Evolutionary conservation across 169 alveolate genomes (phyloP).

Genomic region (Haemoproteus tartakovskyi): DNA sequence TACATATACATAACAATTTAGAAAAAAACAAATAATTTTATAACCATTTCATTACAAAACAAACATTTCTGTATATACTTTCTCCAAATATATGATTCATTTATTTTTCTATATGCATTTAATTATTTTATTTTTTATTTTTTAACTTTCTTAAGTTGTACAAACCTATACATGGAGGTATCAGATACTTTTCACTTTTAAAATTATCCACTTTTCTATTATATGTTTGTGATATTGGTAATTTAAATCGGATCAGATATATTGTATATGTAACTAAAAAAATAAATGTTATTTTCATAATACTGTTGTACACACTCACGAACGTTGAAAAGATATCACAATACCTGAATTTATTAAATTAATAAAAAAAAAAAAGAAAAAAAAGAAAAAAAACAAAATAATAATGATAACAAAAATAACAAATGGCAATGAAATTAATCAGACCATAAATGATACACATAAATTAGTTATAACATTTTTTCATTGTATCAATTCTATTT

Average conservation of each 20-base stretch:
- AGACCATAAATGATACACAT: too few species aligned
- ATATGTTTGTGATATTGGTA: constrained; percentile 90
- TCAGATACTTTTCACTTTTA: constrained; percentile 88
- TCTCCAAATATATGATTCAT: neutral
- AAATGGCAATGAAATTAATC: too few species aligned
- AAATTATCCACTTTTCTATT: constrained; percentile 89
- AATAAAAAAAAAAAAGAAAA: neutral
- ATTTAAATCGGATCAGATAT: constrained; percentile 82
- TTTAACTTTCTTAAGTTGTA: constrained; percentile 67
- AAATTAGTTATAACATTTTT: too few species aligned
- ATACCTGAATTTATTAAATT: constrained; percentile 74
- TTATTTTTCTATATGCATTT: neutral
- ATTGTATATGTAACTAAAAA: constrained; percentile 85
- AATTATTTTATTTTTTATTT: neutral
- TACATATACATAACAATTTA: too few species aligned
- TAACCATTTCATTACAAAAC: too few species aligned
- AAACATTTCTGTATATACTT: too few species aligned
- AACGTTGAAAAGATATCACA: constrained; percentile 83
- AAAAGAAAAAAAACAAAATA: neutral
- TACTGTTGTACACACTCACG: constrained; percentile 90
- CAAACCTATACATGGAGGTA: constrained; percentile 81
- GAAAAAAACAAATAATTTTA: too few species aligned
- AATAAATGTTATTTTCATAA: constrained; percentile 90
- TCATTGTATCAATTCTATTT: too few species aligned
- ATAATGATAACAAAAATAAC: neutral